Evolutionary conservation across 768 basidiomycete species (phyloP).

Genomic region (Tephrocybe sp.): DNA sequence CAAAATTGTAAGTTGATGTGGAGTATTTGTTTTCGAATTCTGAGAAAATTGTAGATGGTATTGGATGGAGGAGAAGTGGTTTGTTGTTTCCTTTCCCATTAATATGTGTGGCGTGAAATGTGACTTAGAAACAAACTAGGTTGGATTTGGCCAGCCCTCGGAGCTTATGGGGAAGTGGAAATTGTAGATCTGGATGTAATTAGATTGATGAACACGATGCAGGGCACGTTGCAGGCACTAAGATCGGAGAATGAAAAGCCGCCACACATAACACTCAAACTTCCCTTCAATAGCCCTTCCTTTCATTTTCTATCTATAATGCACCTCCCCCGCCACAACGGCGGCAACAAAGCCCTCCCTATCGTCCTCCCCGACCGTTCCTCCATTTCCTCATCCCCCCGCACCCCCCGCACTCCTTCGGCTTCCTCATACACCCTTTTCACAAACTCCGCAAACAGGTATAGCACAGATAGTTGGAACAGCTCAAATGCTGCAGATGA

Average conservation of each 20-base stretch:
- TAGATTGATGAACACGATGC: conserved; percentile 29
- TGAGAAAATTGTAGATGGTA: conserved; percentile 34
- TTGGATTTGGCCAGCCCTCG: conserved; percentile 47
- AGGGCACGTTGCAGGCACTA: conserved; percentile 34
- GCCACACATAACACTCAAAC: conserved; percentile 14
- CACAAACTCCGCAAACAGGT: conserved; percentile 47
- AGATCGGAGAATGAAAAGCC: conserved; percentile 20
- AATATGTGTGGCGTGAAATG: neutral
- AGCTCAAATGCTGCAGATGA: conserved; percentile 73
- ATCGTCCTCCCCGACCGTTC: conserved; percentile 56
- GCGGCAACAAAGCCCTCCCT: conserved; percentile 51
- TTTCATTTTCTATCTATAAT: conserved; percentile 29
- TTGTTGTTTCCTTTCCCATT: conserved; percentile 12
- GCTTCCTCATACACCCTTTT: conserved; percentile 51
- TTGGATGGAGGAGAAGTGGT: conserved; percentile 54
- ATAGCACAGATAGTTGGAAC: conserved; percentile 84
- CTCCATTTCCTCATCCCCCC: conserved; percentile 52
- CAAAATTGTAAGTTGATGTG: conserved; percentile 37
- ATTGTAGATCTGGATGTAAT: neutral
- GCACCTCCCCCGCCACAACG: conserved; percentile 45
- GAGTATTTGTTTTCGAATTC: conserved; percentile 5
- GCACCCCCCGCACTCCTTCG: conserved; percentile 60
- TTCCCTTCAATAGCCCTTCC: conserved; percentile 17
- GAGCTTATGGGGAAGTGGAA: conserved; percentile 31
- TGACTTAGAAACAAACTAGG: conserved; percentile 12